Base-by-base conservation (phyloP, 2,329 filamentous ascomycete genomes). In the Juglanconis sp. region DNA sequence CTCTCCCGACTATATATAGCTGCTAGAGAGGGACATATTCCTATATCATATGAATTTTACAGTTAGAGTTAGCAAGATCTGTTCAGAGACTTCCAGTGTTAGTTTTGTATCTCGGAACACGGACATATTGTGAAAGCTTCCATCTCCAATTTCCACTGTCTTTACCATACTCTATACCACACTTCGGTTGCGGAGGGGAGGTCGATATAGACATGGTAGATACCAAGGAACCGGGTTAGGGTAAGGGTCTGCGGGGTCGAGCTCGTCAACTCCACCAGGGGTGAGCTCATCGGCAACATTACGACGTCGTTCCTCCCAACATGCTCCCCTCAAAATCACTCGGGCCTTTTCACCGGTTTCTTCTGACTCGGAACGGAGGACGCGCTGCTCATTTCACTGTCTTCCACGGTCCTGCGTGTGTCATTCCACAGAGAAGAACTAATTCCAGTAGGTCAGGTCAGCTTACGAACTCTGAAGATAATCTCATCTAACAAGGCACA, bases 401-500 rank as follows among this genome's bases (percentile, higher is more conserved):
- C 24, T 10, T n/a, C 34, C 30, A 24, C 15, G 13, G n/a, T n/a
- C 9, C 46, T n/a, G 3, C 6, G 8, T 54, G 3, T n/a, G 38
- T 17, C 5, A 46, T 40, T 5, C 4, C 40, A 15, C 34, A 42
- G 24, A 40, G 48, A 36, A 57, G 40, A 49, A 31, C 11, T 5
- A 51, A 46, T 30, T 61, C 50, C 31, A 61, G 59, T 61, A 17
- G 3, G 59, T 58, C 35, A 10, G 32, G 38, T 17, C n/a, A 36
- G 3, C 24, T 9, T 54, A 34, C 24, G 15, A 47, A 40, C 48
- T 53, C 51, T 34, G 51, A 42, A 47, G 53, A 48, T 4, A 11
- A 13, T 3, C 17, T 44, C 3, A 24, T 24, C 24, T 32, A 34
- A 10, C 13, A 35, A 47, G 15, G 32, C 17, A 50, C 59, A 63